Evolutionary conservation across 176 grass and related monocot species (phyloP), one percentile per base, ranked within the genome.

Genomic region (Hsuehochloa calcarea): DNA sequence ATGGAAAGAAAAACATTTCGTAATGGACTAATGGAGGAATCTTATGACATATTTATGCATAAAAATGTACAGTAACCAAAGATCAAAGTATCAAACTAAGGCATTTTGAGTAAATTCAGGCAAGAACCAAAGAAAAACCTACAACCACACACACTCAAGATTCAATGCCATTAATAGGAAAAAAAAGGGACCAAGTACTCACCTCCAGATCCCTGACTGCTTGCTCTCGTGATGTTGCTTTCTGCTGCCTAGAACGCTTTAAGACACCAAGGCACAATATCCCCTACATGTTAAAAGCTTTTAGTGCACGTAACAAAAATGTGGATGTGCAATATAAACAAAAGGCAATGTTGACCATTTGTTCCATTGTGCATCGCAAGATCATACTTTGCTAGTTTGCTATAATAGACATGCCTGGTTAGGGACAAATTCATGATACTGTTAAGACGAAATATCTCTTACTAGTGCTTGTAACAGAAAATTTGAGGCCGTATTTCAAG

Each of bases 121-220:
- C 75, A 88, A 19, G 26, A 58, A 55, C 26, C 8, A 22, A 22
- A 55, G 12, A 79, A 79, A 65, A 43, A 59, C 6, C 19, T 64
- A 79, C 19, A 17, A 52, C 9, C 51, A 51, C 4, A 50, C 25
- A 35, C 5, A 20, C 20, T 29, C 19, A 67, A 40, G 46, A 55
- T 78, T 86, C 73, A 76, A 45, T 82, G 9, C 3, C 50, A 39
- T 37, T 29, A 49, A 76, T 63, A 15, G 23, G 9, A 26, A 71
- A 84, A 64, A 54, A 45, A 86, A n/a, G 43, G 70, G 52, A 88
- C 22, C 27, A 77, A 68, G 25, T 70, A 74, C 82, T 68, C 81
- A 93, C 96, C 60, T 94, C 84, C 64, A 98, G 78, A 94, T 98
- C 93, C 70, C 87, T 98, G 40, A 43, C 74, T 61, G 96, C 93